These are phyloP conservation scores for Periconia sp. DNA, from an alignment of 2,329 filamentous ascomycete species.

Conservation along the genomic window DNA sequence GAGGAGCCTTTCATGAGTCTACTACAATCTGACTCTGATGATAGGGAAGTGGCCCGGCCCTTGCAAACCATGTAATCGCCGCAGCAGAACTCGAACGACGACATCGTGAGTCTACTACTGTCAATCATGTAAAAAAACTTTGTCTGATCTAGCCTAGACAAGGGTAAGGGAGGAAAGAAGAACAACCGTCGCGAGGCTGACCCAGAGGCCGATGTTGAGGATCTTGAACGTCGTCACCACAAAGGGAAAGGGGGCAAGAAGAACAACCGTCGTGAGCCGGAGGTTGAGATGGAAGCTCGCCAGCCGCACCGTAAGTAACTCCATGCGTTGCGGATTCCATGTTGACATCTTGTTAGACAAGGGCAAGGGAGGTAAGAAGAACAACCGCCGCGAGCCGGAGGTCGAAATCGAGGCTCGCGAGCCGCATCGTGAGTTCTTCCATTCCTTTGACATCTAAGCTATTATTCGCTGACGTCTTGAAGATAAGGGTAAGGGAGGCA, in stretches of 20 bases:
- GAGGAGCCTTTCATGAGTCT: not conserved
- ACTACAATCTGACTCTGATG: too few relatives aligned
- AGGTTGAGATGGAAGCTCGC: not conserved
- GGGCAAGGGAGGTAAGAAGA: conserved; percentile 15
- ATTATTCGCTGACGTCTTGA: not conserved
- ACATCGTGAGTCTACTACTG: too few relatives aligned
- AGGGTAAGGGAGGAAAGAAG: conserved; percentile 12
- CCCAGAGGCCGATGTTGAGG: conserved; percentile 1
- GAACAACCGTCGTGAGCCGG: conserved; percentile 5
- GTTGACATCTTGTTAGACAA: not conserved
- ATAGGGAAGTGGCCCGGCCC: too few relatives aligned
- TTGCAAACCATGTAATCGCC: too few relatives aligned
- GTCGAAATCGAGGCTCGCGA: conserved; percentile 5
- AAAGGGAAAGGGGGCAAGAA: conserved; percentile 20
- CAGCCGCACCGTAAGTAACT: conserved; percentile 11
- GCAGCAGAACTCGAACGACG: too few relatives aligned
- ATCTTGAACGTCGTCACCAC: conserved; percentile 9
- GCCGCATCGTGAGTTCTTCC: conserved; percentile 9
- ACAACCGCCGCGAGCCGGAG: conserved; percentile 6
- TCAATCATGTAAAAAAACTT: too few relatives aligned
- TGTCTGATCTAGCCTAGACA: not conserved
- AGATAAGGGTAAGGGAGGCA: not conserved
- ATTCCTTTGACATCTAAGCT: not conserved
- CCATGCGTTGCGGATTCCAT: too few relatives aligned
- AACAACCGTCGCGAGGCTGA: conserved; percentile 6